Evolutionary conservation across 352 stramenopile genomes (phyloP).

Genomic region (Thalassiosira livingstoniorum): DNA sequence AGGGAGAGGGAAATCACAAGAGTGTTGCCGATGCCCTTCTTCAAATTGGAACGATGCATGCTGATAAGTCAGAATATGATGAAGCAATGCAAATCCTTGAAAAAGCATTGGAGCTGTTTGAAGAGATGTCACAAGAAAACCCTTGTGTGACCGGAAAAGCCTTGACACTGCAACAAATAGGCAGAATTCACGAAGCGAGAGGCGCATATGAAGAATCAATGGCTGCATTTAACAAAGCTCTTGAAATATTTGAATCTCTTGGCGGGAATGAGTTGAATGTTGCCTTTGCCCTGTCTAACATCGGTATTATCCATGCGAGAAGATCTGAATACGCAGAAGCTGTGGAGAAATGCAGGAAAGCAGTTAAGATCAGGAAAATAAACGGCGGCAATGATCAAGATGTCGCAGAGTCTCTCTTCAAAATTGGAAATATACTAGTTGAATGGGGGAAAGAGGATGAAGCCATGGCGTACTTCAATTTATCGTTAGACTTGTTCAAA

Average conservation of each 20-base stretch:
- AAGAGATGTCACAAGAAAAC: slow-evolving; percentile 48
- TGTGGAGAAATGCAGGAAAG: slow-evolving; percentile 59
- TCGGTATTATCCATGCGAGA: slow-evolving; percentile 60
- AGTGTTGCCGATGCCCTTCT: slow-evolving; percentile 59
- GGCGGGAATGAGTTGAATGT: slow-evolving; percentile 57
- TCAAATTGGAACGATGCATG: slow-evolving; percentile 53
- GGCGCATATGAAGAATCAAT: slow-evolving; percentile 55
- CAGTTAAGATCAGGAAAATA: slow-evolving; percentile 56
- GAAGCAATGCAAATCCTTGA: slow-evolving; percentile 47
- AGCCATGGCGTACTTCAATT: slow-evolving; percentile 56
- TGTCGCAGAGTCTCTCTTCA: slow-evolving; percentile 67
- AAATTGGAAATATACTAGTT: slow-evolving; percentile 65
- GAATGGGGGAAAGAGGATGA: slow-evolving; percentile 56
- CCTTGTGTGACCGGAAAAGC: slow-evolving; percentile 51
- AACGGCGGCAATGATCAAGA: slow-evolving; percentile 43
- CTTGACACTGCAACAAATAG: slow-evolving; percentile 39
- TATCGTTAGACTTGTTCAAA: slow-evolving; percentile 56
- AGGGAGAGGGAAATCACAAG: slow-evolving; percentile 41
- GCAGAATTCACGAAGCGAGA: slow-evolving; percentile 49
- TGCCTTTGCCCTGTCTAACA: slow-evolving; percentile 54
- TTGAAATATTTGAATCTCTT: slow-evolving; percentile 54
- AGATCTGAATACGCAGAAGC: slow-evolving; percentile 56
- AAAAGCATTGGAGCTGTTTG: slow-evolving; percentile 64
- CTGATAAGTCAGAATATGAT: slow-evolving; percentile 45
- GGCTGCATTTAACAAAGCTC: slow-evolving; percentile 41